phyloP scores from a whole-genome alignment of 305 asterid genomes.

The Fraxinus sp. region DNA sequence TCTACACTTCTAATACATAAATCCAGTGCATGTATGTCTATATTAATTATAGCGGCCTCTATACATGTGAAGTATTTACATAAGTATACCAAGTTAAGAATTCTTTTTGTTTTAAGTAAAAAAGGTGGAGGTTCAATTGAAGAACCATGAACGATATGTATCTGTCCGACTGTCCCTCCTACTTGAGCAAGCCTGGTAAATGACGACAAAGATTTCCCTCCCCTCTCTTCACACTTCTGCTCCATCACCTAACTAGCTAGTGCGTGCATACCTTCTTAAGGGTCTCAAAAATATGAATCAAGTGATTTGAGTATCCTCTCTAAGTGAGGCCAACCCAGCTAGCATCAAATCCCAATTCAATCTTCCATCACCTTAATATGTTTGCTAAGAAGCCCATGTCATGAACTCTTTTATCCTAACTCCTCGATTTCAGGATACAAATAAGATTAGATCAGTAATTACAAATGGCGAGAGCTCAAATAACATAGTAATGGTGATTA shows the following conservation, averaged over 20 bases:
- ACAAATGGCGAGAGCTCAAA: background rate
- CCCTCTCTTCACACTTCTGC: background rate
- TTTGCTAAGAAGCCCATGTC: background rate
- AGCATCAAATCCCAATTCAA: background rate
- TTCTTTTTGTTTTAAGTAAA: background rate
- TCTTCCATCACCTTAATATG: background rate
- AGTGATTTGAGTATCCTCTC: background rate
- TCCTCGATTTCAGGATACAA: background rate
- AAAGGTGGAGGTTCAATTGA: background rate
- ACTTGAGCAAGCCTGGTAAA: background rate
- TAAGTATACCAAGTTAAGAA: background rate
- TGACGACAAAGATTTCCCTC: background rate
- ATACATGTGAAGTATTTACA: background rate
- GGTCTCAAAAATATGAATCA: background rate
- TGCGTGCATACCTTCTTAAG: background rate
- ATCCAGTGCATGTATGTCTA: background rate
- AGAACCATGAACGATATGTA: background rate
- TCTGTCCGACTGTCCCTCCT: background rate
- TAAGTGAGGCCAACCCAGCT: background rate
- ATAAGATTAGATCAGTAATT: background rate
- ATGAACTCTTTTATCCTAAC: background rate
- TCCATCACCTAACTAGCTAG: background rate
- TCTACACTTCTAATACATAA: background rate
- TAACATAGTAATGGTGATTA: background rate
- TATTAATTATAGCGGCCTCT: conserved; percentile 5